phyloP scores from a whole-genome alignment of 2,329 filamentous ascomycete species.

The Fusarium sp. region DNA sequence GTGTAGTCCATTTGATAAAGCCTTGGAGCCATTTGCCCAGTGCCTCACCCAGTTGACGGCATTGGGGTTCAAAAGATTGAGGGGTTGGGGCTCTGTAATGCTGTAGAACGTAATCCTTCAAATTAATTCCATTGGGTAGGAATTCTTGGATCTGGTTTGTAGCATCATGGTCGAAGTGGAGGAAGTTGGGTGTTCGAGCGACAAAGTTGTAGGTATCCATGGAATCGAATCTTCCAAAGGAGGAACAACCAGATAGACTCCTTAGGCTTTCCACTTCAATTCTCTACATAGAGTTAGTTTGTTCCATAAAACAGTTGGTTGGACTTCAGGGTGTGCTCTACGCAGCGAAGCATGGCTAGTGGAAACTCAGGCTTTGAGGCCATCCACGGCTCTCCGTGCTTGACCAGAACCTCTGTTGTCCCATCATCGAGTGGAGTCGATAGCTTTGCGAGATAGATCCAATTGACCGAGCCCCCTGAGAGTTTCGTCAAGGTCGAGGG shows the following conservation, averaged over 20 bases:
- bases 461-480: conserved; percentile 15
- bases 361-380: conserved; percentile 12
- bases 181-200: neutral
- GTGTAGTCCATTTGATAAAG: neutral
- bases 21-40: conserved; percentile 13
- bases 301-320: neutral
- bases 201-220: neutral
- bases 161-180: neutral
- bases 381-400: conserved; percentile 11
- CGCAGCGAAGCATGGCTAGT: neutral
- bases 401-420: neutral
- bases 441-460: conserved; percentile 1
- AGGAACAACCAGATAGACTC: neutral
- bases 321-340: neutral
- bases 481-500: neutral
- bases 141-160: conserved; percentile 1
- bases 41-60: conserved; percentile 6
- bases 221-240: neutral
- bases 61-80: neutral
- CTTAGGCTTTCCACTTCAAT: conserved; percentile 5
- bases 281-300: neutral
- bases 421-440: neutral
- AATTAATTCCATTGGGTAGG: neutral
- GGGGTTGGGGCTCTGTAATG: conserved; percentile 2
- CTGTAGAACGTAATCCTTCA: conserved; percentile 5